Evolutionary conservation across 2,329 filamentous ascomycete species (phyloP).

Genomic region (Mollisiaceae sp.): DNA sequence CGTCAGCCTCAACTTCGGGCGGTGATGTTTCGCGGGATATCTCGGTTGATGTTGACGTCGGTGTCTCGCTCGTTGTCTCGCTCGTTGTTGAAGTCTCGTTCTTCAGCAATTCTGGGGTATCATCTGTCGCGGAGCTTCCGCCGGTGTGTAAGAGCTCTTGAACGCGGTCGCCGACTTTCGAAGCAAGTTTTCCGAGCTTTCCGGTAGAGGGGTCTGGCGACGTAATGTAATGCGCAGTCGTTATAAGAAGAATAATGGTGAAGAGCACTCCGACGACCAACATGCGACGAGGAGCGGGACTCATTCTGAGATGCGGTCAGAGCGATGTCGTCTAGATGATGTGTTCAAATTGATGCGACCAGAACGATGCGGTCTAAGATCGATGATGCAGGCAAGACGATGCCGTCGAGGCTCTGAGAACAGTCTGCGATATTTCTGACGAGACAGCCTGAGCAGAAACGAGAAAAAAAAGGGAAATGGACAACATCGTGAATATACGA

Average conservation of each 20-base stretch:
- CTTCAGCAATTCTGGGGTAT: neutral
- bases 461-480: neutral
- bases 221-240: neutral
- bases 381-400: neutral
- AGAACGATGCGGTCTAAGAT: no score
- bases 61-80: no score
- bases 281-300: slow-evolving; percentile 7
- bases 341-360: no score
- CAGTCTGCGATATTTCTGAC: neutral
- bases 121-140: neutral
- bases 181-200: slow-evolving; percentile 11
- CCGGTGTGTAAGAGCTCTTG: slow-evolving; percentile 12
- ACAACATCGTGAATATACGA: neutral
- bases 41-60: neutral
- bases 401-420: neutral
- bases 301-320: neutral
- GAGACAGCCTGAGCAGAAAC: neutral
- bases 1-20: neutral
- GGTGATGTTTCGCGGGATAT: neutral
- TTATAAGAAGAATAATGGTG: slow-evolving; percentile 3
- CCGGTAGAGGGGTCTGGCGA: neutral
- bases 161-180: slow-evolving; percentile 14
- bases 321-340: no score
- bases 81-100: no score
- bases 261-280: slow-evolving; percentile 11